phyloP scores from a whole-genome alignment of 108 stramenopile genomes.

The Pelagomonas calceolata region DNA sequence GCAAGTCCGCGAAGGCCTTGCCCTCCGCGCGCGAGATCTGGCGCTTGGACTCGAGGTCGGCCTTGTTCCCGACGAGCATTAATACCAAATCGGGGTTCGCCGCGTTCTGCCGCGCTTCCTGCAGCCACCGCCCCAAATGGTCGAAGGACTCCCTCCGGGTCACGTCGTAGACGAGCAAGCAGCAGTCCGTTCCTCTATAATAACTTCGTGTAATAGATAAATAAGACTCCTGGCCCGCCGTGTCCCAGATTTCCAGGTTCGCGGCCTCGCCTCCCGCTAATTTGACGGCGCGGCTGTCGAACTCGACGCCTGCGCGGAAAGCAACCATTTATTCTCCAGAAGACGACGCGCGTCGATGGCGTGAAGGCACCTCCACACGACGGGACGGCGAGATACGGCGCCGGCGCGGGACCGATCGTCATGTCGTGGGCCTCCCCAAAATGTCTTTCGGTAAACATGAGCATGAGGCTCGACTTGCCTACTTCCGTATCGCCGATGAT shows the following conservation, averaged over 20 bases:
- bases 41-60: conserved; percentile 28
- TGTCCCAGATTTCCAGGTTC: conserved; percentile 42
- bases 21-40: conserved; percentile 27
- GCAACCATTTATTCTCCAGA: too few species aligned
- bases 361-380: too few species aligned
- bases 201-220: conserved; percentile 23
- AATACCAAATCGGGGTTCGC: conserved; percentile 26
- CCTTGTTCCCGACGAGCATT: conserved; percentile 38
- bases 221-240: conserved; percentile 32
- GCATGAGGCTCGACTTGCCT: conserved; percentile 30
- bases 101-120: conserved; percentile 25
- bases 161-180: conserved; percentile 34
- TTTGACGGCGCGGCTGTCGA: conserved; percentile 20
- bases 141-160: conserved; percentile 5
- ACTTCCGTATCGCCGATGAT: conserved; percentile 10
- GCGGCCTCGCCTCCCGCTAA: conserved; percentile 10
- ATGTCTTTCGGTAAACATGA: conserved; percentile 35
- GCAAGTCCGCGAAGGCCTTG: conserved; percentile 23
- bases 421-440: conserved; percentile 33
- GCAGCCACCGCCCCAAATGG: conserved; percentile 8
- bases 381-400: too few species aligned
- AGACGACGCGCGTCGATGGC: too few species aligned
- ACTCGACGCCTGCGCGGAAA: conserved; percentile 32
- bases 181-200: conserved; percentile 30
- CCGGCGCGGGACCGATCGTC: conserved; percentile 14